A percentile compares a stretch with the other conserved stretches of the same genome.
Conservation (phyloP, 768 basidiomycete genomes). For the Nidularia sp. region DNA sequence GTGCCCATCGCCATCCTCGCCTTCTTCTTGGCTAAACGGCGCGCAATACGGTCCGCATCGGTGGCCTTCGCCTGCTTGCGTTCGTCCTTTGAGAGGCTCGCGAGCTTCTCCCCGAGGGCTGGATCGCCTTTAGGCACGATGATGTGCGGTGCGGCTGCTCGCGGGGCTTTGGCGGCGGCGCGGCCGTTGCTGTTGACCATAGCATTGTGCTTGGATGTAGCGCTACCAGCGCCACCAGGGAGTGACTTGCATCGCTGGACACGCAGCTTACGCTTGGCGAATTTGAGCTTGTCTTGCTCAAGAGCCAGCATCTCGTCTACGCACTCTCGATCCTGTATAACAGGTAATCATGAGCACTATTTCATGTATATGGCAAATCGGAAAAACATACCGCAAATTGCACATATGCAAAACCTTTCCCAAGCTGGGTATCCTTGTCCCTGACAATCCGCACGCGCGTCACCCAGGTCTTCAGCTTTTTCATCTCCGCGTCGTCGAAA, state of each 20-base stretch:
- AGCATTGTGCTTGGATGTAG: constrained; percentile 6
- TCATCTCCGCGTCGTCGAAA: constrained; percentile 19
- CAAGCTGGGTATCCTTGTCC: constrained; percentile 88
- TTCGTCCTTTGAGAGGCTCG: constrained; percentile 76
- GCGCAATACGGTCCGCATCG: constrained; percentile 76
- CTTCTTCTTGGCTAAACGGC: constrained; percentile 90
- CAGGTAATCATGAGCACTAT: constrained; percentile 1
- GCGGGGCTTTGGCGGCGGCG: constrained; percentile 3
- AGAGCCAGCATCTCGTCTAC: constrained; percentile 91
- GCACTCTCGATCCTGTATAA: constrained; percentile 74
- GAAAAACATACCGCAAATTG: constrained; percentile 67
- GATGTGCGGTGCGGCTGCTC: constrained; percentile 11
- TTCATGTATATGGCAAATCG: not conserved
- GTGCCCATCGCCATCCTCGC: constrained; percentile 47
- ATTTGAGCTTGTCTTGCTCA: constrained; percentile 73
- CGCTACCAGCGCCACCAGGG: constrained; percentile 31
- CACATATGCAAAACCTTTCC: constrained; percentile 94
- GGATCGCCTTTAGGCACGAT: constrained; percentile 78
- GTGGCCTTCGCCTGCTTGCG: constrained; percentile 78
- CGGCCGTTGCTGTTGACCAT: constrained; percentile 16
- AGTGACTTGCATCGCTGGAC: constrained; percentile 88
- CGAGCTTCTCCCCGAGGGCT: constrained; percentile 71
- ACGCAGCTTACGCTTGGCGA: constrained; percentile 89
- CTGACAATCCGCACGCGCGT: constrained; percentile 82
- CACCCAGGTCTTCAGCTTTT: constrained; percentile 59